Evolutionary conservation across 1,284 basidiomycete species (phyloP).

Genomic region (Vanrija humicola): DNA sequence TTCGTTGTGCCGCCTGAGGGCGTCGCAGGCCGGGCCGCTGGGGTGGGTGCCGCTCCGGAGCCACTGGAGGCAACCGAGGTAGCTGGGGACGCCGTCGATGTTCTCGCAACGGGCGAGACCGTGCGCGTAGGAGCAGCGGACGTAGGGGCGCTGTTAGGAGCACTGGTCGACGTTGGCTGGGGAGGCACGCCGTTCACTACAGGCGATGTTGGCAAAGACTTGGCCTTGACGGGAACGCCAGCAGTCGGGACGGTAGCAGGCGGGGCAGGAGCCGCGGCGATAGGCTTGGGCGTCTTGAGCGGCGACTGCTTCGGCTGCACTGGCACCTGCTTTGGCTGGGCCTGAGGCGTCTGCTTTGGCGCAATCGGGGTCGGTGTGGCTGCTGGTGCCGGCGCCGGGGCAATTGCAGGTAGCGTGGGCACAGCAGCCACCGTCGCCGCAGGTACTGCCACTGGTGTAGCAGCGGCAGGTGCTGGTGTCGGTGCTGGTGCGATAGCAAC

Average conservation of each 20-base stretch:
- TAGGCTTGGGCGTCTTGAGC: not conserved
- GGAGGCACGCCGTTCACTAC: not conserved
- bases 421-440: too few relatives aligned
- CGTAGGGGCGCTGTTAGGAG: not conserved
- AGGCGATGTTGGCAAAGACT: not conserved
- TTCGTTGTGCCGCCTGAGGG: constrained; percentile 23
- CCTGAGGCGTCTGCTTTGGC: not conserved
- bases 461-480: too few relatives aligned
- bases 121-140: constrained; percentile 7
- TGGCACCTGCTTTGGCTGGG: not conserved
- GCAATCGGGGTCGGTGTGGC: not conserved
- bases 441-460: too few relatives aligned
- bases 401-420: not conserved
- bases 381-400: not conserved
- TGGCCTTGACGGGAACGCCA: not conserved
- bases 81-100: constrained; percentile 9
- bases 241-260: not conserved
- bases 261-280: not conserved
- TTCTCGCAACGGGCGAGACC: constrained; percentile 12
- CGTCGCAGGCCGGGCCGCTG: constrained; percentile 3
- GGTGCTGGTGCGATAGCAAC: not conserved
- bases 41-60: too few relatives aligned
- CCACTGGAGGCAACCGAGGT: not conserved
- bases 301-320: not conserved
- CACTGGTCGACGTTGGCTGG: not conserved